Percentiles rank a stretch among this genome's conserved stretches.
Conservation (phyloP, 2,329 filamentous ascomycete species). For the Annulohypoxylon truncatum region DNA sequence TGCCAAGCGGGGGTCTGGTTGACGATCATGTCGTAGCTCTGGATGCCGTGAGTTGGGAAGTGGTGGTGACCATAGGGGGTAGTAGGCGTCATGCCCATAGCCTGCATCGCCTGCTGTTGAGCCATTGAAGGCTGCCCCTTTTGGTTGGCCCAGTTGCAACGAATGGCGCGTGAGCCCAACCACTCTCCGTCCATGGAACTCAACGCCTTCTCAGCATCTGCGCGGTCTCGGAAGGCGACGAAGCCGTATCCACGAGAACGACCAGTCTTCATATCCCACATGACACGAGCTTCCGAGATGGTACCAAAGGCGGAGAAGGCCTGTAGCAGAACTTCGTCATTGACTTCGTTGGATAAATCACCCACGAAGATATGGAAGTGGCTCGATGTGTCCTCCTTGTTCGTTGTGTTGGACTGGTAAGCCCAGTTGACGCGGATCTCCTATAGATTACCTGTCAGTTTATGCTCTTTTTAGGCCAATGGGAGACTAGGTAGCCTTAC, state of each 20-base stretch:
- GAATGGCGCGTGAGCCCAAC: slow-evolving; percentile 97
- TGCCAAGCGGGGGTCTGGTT: slow-evolving; percentile 97
- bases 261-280: slow-evolving; percentile 99
- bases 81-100: slow-evolving; percentile 98
- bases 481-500: slow-evolving; percentile 63
- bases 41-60: slow-evolving; percentile 95
- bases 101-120: slow-evolving; percentile 95
- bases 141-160: slow-evolving; percentile 99
- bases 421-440: slow-evolving; percentile 99
- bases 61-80: slow-evolving; percentile 97
- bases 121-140: slow-evolving; percentile 99
- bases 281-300: slow-evolving; percentile 96
- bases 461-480: neutral
- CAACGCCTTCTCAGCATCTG: slow-evolving; percentile 93
- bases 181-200: slow-evolving; percentile 99
- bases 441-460: slow-evolving; percentile 58
- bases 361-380: slow-evolving; percentile 99
- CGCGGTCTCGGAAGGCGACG: slow-evolving; percentile 93
- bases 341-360: slow-evolving; percentile 97
- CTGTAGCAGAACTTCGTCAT: slow-evolving; percentile 92
- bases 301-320: slow-evolving; percentile 96
- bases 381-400: slow-evolving; percentile 97
- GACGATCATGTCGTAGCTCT: slow-evolving; percentile 97
- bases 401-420: slow-evolving; percentile 93
- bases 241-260: slow-evolving; percentile 97